Conservation (phyloP, 257 asterid species). For the Ajuga chamaepitys region DNA sequence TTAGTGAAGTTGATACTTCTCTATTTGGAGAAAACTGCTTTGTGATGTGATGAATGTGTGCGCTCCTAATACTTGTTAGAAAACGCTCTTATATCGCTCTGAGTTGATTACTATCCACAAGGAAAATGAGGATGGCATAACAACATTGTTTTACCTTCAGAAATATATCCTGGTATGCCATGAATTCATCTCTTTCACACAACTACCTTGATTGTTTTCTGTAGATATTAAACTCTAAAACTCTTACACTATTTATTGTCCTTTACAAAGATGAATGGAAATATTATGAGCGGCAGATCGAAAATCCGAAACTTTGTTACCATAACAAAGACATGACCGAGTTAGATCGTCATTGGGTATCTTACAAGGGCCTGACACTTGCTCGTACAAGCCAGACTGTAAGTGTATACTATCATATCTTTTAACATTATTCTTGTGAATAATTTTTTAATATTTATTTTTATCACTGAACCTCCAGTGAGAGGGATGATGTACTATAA, state of each 20-base stretch:
- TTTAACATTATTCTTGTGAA: neutral
- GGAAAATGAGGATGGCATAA: conserved; percentile 93
- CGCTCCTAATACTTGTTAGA: conserved; percentile 30
- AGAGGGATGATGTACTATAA: conserved; percentile 99
- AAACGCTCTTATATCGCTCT: no score
- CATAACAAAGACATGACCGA: conserved; percentile 45
- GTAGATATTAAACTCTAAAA: conserved; percentile 14
- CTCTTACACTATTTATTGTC: conserved; percentile 7
- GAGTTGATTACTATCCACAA: no score
- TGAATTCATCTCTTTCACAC: conserved; percentile 9
- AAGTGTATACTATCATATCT: neutral
- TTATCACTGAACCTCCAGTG: conserved; percentile 37
- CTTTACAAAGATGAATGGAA: conserved; percentile 74
- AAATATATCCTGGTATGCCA: conserved; percentile 85
- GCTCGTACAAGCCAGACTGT: conserved; percentile 75
- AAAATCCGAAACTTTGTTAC: conserved; percentile 37
- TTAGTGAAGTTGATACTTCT: conserved; percentile 25
- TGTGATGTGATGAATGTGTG: conserved; percentile 23
- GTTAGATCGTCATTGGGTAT: conserved; percentile 81
- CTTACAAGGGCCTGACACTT: conserved; percentile 95
- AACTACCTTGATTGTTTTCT: neutral
- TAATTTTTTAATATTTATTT: neutral
- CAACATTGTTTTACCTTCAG: conserved; percentile 84
- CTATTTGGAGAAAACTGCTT: conserved; percentile 11
- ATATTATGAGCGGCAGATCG: conserved; percentile 61